These are phyloP conservation scores for Aspergillus alliaceus DNA, from an alignment of 2,329 filamentous ascomycete genomes.

Conservation along the genomic window DNA sequence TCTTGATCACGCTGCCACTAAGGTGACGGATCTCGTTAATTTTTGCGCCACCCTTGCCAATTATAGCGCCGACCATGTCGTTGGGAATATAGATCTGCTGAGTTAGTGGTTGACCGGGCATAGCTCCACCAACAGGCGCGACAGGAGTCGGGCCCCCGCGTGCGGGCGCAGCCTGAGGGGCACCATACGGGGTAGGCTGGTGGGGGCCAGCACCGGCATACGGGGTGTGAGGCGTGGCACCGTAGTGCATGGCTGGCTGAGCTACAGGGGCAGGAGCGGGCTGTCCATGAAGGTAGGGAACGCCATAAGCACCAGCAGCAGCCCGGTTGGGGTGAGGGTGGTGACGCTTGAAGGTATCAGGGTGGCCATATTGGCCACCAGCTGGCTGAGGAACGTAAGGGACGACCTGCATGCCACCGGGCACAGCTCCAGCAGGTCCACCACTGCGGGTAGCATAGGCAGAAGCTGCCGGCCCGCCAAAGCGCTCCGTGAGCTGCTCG, in stretches of 20 bases:
- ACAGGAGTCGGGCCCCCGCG: constrained; percentile 67
- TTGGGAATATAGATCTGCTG: constrained; percentile 99
- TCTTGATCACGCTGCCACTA: constrained; percentile 98
- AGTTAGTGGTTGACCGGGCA: constrained; percentile 82
- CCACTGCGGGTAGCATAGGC: constrained; percentile 95
- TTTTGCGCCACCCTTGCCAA: constrained; percentile 96
- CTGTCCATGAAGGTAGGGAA: constrained; percentile 71
- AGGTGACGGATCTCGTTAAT: constrained; percentile 99
- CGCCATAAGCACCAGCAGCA: constrained; percentile 69
- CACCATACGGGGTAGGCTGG: constrained; percentile 69
- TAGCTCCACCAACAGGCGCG: constrained; percentile 67
- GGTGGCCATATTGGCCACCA: constrained; percentile 86
- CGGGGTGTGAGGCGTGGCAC: constrained; percentile 68
- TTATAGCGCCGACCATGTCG: constrained; percentile 99
- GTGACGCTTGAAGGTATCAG: constrained; percentile 78
- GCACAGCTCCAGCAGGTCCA: constrained; percentile 87
- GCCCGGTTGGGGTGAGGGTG: constrained; percentile 73
- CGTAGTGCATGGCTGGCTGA: constrained; percentile 78
- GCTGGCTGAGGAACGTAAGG: constrained; percentile 93
- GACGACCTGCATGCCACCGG: constrained; percentile 98
- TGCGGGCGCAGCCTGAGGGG: constrained; percentile 58
- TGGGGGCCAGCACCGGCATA: constrained; percentile 81
- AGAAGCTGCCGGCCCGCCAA: constrained; percentile 93
- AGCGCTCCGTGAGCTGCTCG: constrained; percentile 94
- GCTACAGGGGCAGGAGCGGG: constrained; percentile 53